These are phyloP conservation scores for Nicotiana paniculata DNA, from an alignment of 257 asterid genomes.

Conservation along the genomic window DNA sequence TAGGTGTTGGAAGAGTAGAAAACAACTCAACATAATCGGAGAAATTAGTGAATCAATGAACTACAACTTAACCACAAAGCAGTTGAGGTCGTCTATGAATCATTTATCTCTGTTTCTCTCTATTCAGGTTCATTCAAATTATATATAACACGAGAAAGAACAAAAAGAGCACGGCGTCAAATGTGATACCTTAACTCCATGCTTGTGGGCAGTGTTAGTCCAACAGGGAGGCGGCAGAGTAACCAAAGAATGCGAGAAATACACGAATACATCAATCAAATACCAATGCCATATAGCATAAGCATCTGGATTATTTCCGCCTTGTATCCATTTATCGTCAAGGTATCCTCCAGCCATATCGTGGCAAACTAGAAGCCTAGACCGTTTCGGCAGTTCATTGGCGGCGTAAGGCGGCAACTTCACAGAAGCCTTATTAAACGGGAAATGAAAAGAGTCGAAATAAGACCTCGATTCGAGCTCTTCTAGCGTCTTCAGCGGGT, in stretches of 20 bases:
- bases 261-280: slow-evolving; percentile 86
- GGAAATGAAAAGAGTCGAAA: slow-evolving; percentile 76
- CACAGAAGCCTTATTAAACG: slow-evolving; percentile 50
- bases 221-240: slow-evolving; percentile 96
- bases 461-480: slow-evolving; percentile 70
- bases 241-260: slow-evolving; percentile 79
- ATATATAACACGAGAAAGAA: background rate
- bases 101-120: background rate
- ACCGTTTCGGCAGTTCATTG: slow-evolving; percentile 41
- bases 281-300: slow-evolving; percentile 95
- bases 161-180: background rate
- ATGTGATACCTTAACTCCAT: slow-evolving; percentile 73
- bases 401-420: slow-evolving; percentile 28
- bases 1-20: background rate
- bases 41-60: background rate
- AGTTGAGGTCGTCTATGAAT: background rate
- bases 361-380: slow-evolving; percentile 78
- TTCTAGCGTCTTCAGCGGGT: slow-evolving; percentile 74
- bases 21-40: background rate
- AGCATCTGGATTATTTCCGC: slow-evolving; percentile 66
- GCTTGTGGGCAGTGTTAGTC: slow-evolving; percentile 78
- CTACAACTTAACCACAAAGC: background rate
- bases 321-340: slow-evolving; percentile 80
- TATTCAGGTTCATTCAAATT: background rate
- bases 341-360: slow-evolving; percentile 87